Conservation (phyloP, 306 rosid genomes). For the Spatholobus suberectus region DNA sequence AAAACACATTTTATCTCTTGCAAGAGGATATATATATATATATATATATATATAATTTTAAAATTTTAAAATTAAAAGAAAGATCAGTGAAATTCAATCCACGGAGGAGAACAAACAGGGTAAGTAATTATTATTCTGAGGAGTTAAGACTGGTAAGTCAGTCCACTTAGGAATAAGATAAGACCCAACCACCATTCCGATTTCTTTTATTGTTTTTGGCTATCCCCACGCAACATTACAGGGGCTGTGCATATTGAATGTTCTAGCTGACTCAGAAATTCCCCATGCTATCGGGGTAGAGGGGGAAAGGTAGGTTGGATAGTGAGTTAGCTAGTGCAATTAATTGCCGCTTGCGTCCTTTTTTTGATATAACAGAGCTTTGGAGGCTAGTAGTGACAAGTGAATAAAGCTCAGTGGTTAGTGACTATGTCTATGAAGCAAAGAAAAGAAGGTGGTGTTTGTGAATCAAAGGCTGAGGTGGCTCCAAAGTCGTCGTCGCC, state of each 20-base stretch:
- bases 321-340: conserved; percentile 46
- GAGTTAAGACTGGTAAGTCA: background rate
- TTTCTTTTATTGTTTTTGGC: background rate
- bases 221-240: conserved; percentile 26
- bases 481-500: conserved; percentile 44
- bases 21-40: too few species aligned
- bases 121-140: background rate
- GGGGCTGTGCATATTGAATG: conserved; percentile 7
- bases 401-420: background rate
- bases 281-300: background rate
- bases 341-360: background rate
- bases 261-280: conserved; percentile 24
- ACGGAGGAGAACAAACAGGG: background rate
- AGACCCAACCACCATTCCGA: conserved; percentile 46
- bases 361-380: background rate
- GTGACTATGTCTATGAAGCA: conserved; percentile 41
- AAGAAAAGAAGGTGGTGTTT: conserved; percentile 37
- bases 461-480: conserved; percentile 36
- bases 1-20: too few species aligned
- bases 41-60: too few species aligned
- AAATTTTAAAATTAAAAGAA: background rate
- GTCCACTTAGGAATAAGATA: background rate
- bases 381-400: conserved; percentile 12
- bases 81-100: background rate
- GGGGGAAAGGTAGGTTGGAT: conserved; percentile 66